Conservation (phyloP, 257 asterid genomes). For the Petrea volubilis region DNA sequence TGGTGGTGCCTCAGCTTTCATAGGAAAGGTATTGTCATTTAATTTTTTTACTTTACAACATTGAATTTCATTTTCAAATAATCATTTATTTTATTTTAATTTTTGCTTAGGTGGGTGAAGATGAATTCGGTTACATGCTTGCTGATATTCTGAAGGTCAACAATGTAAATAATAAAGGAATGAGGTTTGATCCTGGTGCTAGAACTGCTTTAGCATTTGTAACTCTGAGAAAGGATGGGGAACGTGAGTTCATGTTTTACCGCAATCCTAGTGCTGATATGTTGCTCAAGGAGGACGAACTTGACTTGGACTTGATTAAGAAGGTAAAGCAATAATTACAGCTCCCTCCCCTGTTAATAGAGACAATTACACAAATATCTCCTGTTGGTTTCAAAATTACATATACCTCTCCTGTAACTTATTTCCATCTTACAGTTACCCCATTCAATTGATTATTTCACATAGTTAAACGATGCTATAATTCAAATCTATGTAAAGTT, state of each 20-base stretch:
- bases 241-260: slow-evolving; percentile 97
- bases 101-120: slow-evolving; percentile 86
- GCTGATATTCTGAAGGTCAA: slow-evolving; percentile 90
- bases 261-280: slow-evolving; percentile 99
- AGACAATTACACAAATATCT: too few relatives aligned
- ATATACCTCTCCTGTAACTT: too few relatives aligned
- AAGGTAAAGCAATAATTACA: slow-evolving; percentile 59
- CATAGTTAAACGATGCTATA: too few relatives aligned
- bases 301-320: slow-evolving; percentile 73
- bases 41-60: background rate
- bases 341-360: too few relatives aligned
- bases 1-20: slow-evolving; percentile 93
- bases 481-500: too few relatives aligned
- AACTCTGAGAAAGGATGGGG: slow-evolving; percentile 91
- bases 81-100: slow-evolving; percentile 12
- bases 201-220: slow-evolving; percentile 98
- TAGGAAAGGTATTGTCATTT: slow-evolving; percentile 69
- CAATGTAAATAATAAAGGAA: slow-evolving; percentile 82
- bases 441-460: too few relatives aligned
- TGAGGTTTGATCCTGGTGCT: slow-evolving; percentile 97
- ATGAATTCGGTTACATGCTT: slow-evolving; percentile 96
- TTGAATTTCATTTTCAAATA: background rate
- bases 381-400: too few relatives aligned
- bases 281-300: slow-evolving; percentile 80
- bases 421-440: too few relatives aligned